Evolutionary conservation across 768 basidiomycete genomes (phyloP).

Genomic region (Guyanaporus albipodus): DNA sequence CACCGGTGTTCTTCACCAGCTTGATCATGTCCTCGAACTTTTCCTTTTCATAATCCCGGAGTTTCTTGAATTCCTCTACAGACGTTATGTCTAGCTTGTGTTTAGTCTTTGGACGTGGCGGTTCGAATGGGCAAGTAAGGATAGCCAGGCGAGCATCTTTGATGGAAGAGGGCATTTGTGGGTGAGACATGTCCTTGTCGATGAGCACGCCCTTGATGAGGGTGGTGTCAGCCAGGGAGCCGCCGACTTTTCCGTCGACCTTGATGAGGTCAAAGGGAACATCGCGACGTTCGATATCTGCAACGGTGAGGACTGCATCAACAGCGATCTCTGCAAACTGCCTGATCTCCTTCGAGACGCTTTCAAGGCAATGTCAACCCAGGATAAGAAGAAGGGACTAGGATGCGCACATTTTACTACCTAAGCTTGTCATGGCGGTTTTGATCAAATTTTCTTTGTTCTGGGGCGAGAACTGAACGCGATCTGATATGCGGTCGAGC

Average conservation of each 20-base stretch:
- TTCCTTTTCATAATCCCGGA: slow-evolving; percentile 91
- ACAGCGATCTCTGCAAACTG: slow-evolving; percentile 98
- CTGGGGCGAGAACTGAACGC: slow-evolving; percentile 75
- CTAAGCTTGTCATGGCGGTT: slow-evolving; percentile 93
- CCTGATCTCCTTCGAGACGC: slow-evolving; percentile 93
- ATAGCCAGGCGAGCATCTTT: slow-evolving; percentile 92
- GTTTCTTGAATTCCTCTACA: slow-evolving; percentile 95
- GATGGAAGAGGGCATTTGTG: slow-evolving; percentile 91
- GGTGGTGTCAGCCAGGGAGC: slow-evolving; percentile 90
- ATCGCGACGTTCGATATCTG: slow-evolving; percentile 91
- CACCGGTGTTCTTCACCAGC: slow-evolving; percentile 92
- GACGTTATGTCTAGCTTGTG: slow-evolving; percentile 97
- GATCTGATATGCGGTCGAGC: slow-evolving; percentile 87
- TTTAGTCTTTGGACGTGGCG: slow-evolving; percentile 98
- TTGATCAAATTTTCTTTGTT: slow-evolving; percentile 88
- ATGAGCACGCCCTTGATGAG: slow-evolving; percentile 97
- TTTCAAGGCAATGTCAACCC: slow-evolving; percentile 32
- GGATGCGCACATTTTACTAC: slow-evolving; percentile 84
- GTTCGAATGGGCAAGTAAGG: slow-evolving; percentile 98
- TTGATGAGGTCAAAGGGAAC: slow-evolving; percentile 99
- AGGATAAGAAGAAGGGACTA: background rate
- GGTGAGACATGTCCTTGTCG: slow-evolving; percentile 99
- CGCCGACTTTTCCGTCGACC: slow-evolving; percentile 98
- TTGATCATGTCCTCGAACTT: slow-evolving; percentile 98
- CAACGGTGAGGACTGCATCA: slow-evolving; percentile 92